Evolutionary conservation across 768 basidiomycete genomes (phyloP), one percentile per base, ranked within the genome.

Genomic region (Tulasnella sp.): DNA sequence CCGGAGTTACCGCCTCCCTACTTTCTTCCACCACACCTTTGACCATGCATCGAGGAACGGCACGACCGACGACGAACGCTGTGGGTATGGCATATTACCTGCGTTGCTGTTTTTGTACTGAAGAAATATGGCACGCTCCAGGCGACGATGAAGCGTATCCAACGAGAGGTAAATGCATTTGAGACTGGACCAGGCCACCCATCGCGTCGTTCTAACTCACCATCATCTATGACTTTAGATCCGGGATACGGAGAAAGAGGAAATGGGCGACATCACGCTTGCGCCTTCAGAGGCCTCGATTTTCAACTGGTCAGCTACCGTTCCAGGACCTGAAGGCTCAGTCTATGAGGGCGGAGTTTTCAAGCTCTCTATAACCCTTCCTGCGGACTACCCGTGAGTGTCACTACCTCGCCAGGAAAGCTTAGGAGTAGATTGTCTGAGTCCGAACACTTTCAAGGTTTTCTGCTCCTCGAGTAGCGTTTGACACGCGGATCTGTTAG

Each of bases 301-400:
- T 56, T 84, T 83, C 68, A 65, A 78, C 25, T 92, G 89, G 89
- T 79, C 75, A 55, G 89, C 83, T 5, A 77, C 79, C 43, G 81
- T 92, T 56, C 88, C 87, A 7, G 89, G 89, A 0, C 89, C 89
- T 1, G 79, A 85, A 65, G 88, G 85, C 17, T 88, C 86, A 61
- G 76, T 83, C 0, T 92, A 91, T 64, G 87, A 90, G 66, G 84
- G 85, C 0, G 89, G 66, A 1, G 70, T 83, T 15, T 91, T 88
- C 65, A 70, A 80, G 38, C 73, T 88, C 10, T 80, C 84, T 46
- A 79, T 92, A 12, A 68, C 71, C 7, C 75, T 92, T 12, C 77
- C 81, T 2, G 63, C 71, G 2, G 89, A 92, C 71, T 92, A 92
- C 68, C 89, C 89, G 87, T 63, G 45, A 22, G 63, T 89, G 66